Evolutionary conservation across 345 rosid species (phyloP).

Genomic region (Hirschfeldia incana): DNA sequence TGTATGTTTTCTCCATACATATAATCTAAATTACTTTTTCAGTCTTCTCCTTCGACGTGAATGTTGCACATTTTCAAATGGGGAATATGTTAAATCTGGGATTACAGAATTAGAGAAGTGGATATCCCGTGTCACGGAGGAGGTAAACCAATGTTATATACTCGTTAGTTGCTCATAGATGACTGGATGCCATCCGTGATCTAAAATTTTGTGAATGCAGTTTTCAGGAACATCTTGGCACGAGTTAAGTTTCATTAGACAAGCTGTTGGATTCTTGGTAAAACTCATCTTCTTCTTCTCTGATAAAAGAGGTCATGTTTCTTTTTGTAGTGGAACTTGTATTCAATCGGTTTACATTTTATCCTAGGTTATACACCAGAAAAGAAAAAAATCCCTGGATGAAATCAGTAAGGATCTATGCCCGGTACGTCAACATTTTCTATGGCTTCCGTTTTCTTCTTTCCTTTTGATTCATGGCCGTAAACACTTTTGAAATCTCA

Average conservation of each 20-base stretch:
- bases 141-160: slow-evolving; percentile 52
- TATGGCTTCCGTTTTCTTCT: slow-evolving; percentile 19
- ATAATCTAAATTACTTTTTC: slow-evolving; percentile 26
- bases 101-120: slow-evolving; percentile 96
- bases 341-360: neutral
- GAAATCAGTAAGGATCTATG: slow-evolving; percentile 92
- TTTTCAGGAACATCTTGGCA: slow-evolving; percentile 99
- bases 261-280: slow-evolving; percentile 99
- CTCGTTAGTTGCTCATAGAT: slow-evolving; percentile 23
- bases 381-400: slow-evolving; percentile 83
- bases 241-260: slow-evolving; percentile 89
- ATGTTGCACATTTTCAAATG: slow-evolving; percentile 97
- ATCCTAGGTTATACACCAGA: slow-evolving; percentile 92
- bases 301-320: neutral
- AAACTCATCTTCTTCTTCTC: slow-evolving; percentile 8
- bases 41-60: slow-evolving; percentile 96
- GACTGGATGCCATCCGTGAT: slow-evolving; percentile 26
- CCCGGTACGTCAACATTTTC: slow-evolving; percentile 55
- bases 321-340: slow-evolving; percentile 5
- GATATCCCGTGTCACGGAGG: slow-evolving; percentile 74
- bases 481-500: slow-evolving; percentile 11
- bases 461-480: neutral
- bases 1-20: slow-evolving; percentile 12
- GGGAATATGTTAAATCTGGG: slow-evolving; percentile 96
- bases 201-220: slow-evolving; percentile 48